These are phyloP conservation scores for Alnus glutinosa DNA, from an alignment of 306 rosid genomes.

Conservation along the genomic window DNA sequence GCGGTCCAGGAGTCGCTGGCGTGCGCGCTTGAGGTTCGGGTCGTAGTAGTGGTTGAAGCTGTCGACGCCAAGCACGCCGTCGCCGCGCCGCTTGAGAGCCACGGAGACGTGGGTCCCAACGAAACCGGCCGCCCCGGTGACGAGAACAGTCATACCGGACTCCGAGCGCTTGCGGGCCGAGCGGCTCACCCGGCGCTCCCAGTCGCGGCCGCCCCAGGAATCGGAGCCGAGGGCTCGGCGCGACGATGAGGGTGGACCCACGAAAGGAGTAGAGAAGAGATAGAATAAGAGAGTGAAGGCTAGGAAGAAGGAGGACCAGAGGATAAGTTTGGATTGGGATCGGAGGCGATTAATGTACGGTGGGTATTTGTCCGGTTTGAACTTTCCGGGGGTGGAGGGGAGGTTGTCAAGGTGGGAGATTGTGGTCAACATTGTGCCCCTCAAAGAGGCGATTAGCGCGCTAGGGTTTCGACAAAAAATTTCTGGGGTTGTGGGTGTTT, in stretches of 20 bases:
- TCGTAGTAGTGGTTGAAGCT: conserved; percentile 80
- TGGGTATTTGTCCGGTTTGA: conserved; percentile 61
- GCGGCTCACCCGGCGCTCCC: conserved; percentile 74
- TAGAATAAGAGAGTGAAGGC: conserved; percentile 44
- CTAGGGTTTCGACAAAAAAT: background rate
- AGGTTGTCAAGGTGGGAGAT: conserved; percentile 51
- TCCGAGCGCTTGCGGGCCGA: conserved; percentile 43
- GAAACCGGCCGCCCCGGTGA: conserved; percentile 83
- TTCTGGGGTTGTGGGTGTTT: conserved; percentile 9
- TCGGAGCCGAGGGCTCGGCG: conserved; percentile 42
- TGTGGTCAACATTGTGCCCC: conserved; percentile 45
- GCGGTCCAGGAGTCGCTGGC: conserved; percentile 65
- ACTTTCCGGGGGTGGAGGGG: conserved; percentile 81
- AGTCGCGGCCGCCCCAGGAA: conserved; percentile 74
- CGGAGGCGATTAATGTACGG: conserved; percentile 63
- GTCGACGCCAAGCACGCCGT: conserved; percentile 77
- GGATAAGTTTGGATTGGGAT: conserved; percentile 51
- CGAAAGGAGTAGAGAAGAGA: conserved; percentile 40
- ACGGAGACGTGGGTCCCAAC: conserved; percentile 81
- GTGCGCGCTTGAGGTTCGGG: conserved; percentile 61
- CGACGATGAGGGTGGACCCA: conserved; percentile 36
- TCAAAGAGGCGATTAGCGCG: background rate
- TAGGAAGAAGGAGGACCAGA: conserved; percentile 59
- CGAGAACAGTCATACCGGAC: conserved; percentile 56
- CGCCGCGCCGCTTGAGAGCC: conserved; percentile 77